Percentiles rank a stretch among this genome's conserved stretches.
Evolutionary conservation across 1,139 yeast species (phyloP).

Genomic region (Geotrichum restrictum): DNA sequence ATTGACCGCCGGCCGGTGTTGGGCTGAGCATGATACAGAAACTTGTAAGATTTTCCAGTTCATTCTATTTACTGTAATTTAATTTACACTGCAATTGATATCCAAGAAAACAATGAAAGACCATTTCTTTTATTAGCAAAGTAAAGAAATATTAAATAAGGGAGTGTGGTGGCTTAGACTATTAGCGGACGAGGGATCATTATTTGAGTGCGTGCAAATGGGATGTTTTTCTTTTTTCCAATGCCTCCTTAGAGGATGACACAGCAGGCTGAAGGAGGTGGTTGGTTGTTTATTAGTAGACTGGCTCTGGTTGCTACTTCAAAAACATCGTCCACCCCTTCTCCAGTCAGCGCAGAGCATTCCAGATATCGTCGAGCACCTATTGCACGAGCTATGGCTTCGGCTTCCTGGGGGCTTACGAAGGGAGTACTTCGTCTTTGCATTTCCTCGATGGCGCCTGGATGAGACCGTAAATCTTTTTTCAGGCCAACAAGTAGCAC

Average conservation of each 20-base stretch:
- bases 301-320: constrained; percentile 85
- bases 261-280: constrained; percentile 12
- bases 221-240: not conserved
- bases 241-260: constrained; percentile 1
- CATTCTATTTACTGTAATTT: too few species aligned
- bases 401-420: constrained; percentile 73
- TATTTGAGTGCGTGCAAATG: constrained; percentile 9
- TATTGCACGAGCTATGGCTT: constrained; percentile 76
- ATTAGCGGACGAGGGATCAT: constrained; percentile 9
- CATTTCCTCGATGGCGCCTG: constrained; percentile 68
- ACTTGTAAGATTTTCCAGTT: too few species aligned
- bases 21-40: too few species aligned
- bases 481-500: constrained; percentile 86
- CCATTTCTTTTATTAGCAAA: too few species aligned
- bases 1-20: too few species aligned
- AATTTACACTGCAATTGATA: too few species aligned
- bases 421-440: constrained; percentile 73
- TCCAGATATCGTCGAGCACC: constrained; percentile 85
- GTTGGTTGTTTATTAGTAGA: constrained; percentile 35
- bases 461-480: constrained; percentile 80
- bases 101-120: too few species aligned
- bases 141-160: constrained; percentile 4
- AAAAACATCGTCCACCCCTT: constrained; percentile 86
- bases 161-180: not conserved
- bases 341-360: constrained; percentile 90